Conservation (phyloP, 257 asterid species). For the Solanum clarkiae region DNA sequence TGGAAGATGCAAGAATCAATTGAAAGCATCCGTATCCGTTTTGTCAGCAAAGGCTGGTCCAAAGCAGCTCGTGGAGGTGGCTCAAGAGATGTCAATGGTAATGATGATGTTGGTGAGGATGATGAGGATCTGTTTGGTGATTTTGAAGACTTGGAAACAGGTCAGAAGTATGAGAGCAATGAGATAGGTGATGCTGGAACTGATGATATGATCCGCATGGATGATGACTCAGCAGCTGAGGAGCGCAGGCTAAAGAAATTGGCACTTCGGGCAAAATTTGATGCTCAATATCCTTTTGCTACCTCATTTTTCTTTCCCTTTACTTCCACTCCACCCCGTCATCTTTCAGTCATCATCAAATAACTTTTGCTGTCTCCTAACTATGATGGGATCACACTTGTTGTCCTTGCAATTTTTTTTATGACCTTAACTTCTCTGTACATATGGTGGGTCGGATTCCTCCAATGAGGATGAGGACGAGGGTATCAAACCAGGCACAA, state of each 20-base stretch:
- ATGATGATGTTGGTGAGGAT: constrained; percentile 19
- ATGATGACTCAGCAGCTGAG: constrained; percentile 39
- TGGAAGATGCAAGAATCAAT: constrained; percentile 44
- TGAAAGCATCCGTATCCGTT: constrained; percentile 70
- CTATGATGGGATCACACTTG: background rate
- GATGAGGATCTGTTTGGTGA: constrained; percentile 56
- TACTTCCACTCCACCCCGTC: background rate
- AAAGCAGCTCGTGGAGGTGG: constrained; percentile 63
- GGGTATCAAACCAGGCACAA: constrained; percentile 29
- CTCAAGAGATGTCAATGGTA: constrained; percentile 23
- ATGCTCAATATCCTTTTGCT: constrained; percentile 71
- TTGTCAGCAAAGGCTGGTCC: constrained; percentile 86
- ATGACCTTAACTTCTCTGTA: constrained; percentile 50
- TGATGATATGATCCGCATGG: constrained; percentile 11
- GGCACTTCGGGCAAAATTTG: constrained; percentile 92
- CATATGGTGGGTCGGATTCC: constrained; percentile 41
- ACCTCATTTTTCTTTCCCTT: background rate
- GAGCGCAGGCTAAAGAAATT: constrained; percentile 78
- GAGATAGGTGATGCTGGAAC: constrained; percentile 12
- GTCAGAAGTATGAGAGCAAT: constrained; percentile 46
- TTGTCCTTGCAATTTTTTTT: constrained; percentile 11
- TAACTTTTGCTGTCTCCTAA: background rate
- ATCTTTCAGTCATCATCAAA: background rate
- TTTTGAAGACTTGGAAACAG: constrained; percentile 95
- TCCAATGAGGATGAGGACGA: constrained; percentile 53